These are phyloP conservation scores for Cercospora citrullina DNA, from an alignment of 2,329 filamentous ascomycete genomes.

Conservation along the genomic window DNA sequence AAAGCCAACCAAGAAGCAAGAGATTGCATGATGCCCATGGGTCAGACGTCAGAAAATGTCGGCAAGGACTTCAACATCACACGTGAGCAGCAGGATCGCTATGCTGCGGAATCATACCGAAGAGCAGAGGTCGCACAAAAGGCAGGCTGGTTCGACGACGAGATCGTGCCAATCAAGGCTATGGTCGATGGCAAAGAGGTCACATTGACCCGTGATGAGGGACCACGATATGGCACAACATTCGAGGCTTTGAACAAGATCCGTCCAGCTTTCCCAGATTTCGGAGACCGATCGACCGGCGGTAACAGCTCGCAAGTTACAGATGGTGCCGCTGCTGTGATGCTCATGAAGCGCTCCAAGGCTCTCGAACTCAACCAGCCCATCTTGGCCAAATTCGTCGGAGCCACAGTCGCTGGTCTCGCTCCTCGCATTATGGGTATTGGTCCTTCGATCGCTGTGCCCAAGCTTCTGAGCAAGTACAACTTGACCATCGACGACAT, in stretches of 20 bases:
- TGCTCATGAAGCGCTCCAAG: slow-evolving; percentile 92
- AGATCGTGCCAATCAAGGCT: slow-evolving; percentile 85
- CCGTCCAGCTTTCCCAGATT: slow-evolving; percentile 84
- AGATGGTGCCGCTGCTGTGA: slow-evolving; percentile 84
- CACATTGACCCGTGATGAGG: slow-evolving; percentile 82
- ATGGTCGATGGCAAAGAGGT: slow-evolving; percentile 74
- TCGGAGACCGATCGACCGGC: slow-evolving; percentile 81
- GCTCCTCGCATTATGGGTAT: slow-evolving; percentile 97
- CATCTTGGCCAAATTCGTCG: slow-evolving; percentile 91
- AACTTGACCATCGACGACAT: slow-evolving; percentile 77
- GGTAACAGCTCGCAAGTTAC: slow-evolving; percentile 95
- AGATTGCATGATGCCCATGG: slow-evolving; percentile 95
- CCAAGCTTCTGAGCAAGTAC: slow-evolving; percentile 81
- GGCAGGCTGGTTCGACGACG: slow-evolving; percentile 85
- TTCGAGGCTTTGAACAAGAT: slow-evolving; percentile 80
- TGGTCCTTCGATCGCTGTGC: slow-evolving; percentile 68
- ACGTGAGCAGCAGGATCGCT: slow-evolving; percentile 78
- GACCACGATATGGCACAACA: slow-evolving; percentile 86
- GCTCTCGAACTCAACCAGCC: slow-evolving; percentile 85
- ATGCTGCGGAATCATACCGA: slow-evolving; percentile 82
- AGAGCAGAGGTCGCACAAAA: slow-evolving; percentile 89
- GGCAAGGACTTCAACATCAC: slow-evolving; percentile 83
- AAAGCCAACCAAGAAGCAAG: slow-evolving; percentile 69
- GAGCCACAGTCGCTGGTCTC: slow-evolving; percentile 84
- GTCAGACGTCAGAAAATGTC: slow-evolving; percentile 96